phyloP scores from a whole-genome alignment of 2,329 filamentous ascomycete species.

The Penicillium sp. region DNA sequence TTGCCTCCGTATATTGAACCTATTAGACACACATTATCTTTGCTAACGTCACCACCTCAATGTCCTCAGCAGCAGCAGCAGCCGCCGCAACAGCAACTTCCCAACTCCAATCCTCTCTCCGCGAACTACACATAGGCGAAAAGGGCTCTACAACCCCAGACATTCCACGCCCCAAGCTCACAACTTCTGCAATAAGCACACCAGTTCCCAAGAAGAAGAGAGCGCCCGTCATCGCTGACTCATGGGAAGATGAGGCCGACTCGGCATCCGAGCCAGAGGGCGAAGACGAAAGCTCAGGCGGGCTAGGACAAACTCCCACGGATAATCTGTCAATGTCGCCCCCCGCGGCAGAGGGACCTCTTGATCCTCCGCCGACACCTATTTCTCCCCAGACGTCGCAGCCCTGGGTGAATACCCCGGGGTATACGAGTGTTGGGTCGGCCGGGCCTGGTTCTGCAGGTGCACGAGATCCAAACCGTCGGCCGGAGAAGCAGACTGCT shows the following conservation, averaged over 20 bases:
- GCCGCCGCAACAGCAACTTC: conserved; percentile 20
- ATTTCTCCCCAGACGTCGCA: conserved; percentile 56
- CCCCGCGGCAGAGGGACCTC: conserved; percentile 31
- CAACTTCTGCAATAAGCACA: conserved; percentile 8
- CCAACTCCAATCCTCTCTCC: conserved; percentile 40
- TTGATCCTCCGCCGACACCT: conserved; percentile 71
- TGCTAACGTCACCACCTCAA: conserved; percentile 20
- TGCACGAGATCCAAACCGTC: conserved; percentile 32
- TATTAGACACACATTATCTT: not conserved
- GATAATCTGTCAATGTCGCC: conserved; percentile 6
- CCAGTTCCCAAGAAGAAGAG: conserved; percentile 36
- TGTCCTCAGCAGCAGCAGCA: conserved; percentile 27
- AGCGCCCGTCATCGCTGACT: conserved; percentile 65
- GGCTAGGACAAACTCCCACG: not conserved
- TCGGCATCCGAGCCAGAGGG: conserved; percentile 48
- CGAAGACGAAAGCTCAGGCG: not conserved
- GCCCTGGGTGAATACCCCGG: conserved; percentile 25
- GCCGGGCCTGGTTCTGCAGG: conserved; percentile 2
- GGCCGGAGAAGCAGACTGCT: conserved; percentile 92
- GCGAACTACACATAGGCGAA: conserved; percentile 36
- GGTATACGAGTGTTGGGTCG: conserved; percentile 19
- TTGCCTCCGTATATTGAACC: not conserved
- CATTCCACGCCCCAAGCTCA: conserved; percentile 29
- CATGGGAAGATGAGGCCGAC: conserved; percentile 75
- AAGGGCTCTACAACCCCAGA: conserved; percentile 34